Base-by-base conservation (phyloP, 1,284 basidiomycete genomes). In the Fomitiporia mediterranea region DNA sequence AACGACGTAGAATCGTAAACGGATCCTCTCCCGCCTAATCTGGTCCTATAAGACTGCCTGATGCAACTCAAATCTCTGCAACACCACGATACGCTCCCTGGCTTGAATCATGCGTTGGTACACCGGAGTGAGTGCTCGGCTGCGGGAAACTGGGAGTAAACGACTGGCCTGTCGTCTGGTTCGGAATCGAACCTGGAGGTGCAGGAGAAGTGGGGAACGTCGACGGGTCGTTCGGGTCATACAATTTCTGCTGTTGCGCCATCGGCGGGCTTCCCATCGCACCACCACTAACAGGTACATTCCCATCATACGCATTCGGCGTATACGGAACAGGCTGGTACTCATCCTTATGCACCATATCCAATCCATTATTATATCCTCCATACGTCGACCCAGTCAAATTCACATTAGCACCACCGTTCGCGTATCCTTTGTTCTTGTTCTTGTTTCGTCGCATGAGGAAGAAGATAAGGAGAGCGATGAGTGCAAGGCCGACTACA, bases 391-490 rank as follows among this genome's bases (percentile, higher is more conserved):
- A 37, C 32, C 48, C 48, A 4, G 48, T 35, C 9, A 50, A 15
- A 46, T 48, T 43, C 7, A 53, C 25, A 17, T 48, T 28, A 6
- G 37, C 49, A 40, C 47, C 37, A 5, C 42, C 35, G 34, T 51
- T 32, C 17, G 37, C 25, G 39, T 35, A 19, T 30, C 13, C 13
- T 39, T 9, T 28, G 32, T 39, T 21, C 37, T 53, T 28, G 39
- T 57, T 57, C 15, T 37, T 43, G 2, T 17, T 15, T 5, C 48
- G 57, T 17, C 54, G 39, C 17, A 47, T 11, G 23, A 56, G 53
- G 42, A 59, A 72, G 52, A 78, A 64, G 3, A 65, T 59, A 4
- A 64, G 55, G 25, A 79, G 63, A 9, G 55, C 67, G n/a, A 73
- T 15, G 13, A 58, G 53, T 1, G 57, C 65, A 9, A 76, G 35